A percentile compares a stretch with the other conserved stretches of the same genome.
phyloP scores from a whole-genome alignment of 2,329 filamentous ascomycete genomes.

The Fusarium chaquense region DNA sequence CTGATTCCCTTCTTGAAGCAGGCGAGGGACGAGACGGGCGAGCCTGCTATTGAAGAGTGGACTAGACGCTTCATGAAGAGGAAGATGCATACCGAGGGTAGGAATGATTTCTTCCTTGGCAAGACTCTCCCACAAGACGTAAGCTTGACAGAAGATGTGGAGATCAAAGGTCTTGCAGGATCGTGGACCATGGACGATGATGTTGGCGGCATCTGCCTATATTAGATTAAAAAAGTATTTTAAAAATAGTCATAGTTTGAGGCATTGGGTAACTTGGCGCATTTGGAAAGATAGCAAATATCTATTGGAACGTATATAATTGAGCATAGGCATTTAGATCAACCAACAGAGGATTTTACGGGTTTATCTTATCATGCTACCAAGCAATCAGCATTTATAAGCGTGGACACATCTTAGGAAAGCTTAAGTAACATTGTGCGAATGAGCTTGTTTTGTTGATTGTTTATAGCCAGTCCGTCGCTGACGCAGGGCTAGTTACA shows the following conservation, averaged over 20 bases:
- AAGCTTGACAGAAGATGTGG: conserved; percentile 58
- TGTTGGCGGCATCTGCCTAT: conserved; percentile 72
- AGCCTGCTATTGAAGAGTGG: conserved; percentile 82
- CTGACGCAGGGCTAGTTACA: conserved; percentile 20
- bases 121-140: conserved; percentile 61
- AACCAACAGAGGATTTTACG: too few species aligned
- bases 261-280: not conserved
- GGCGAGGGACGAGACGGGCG: conserved; percentile 93
- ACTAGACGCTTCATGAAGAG: conserved; percentile 68
- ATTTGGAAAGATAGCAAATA: conserved; percentile 8
- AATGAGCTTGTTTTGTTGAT: conserved; percentile 29
- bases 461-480: conserved; percentile 16
- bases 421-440: not conserved
- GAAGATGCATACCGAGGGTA: conserved; percentile 61
- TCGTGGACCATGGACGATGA: conserved; percentile 90
- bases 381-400: not conserved
- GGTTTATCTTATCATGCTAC: not conserved
- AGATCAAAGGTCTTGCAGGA: conserved; percentile 78
- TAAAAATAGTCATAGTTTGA: not conserved
- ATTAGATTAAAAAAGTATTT: conserved; percentile 50
- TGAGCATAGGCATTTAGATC: not conserved
- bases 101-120: conserved; percentile 69
- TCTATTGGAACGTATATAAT: not conserved
- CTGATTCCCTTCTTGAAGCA: conserved; percentile 97
- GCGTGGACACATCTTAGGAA: not conserved